Percentiles rank a stretch among this genome's conserved stretches.
These are phyloP conservation scores for Kernera saxatilis DNA, from an alignment of 345 rosid species.

Conservation along the genomic window DNA sequence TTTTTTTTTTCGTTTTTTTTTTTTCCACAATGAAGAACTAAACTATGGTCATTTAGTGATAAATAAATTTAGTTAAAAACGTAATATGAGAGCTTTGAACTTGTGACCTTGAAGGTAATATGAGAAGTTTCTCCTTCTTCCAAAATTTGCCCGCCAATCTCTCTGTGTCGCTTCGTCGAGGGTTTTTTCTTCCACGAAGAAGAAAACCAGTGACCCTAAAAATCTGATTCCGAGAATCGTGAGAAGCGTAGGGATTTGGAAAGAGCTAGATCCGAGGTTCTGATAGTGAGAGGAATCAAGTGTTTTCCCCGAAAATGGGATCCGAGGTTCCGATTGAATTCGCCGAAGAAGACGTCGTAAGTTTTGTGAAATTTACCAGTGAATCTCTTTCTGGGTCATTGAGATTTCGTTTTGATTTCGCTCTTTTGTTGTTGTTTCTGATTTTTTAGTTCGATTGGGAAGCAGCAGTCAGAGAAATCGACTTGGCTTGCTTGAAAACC, in stretches of 20 bases:
- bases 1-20: no score
- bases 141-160: slow-evolving; percentile 22
- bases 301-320: slow-evolving; percentile 27
- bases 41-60: no score
- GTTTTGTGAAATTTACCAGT: background rate
- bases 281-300: background rate
- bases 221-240: background rate
- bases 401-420: background rate
- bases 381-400: slow-evolving; percentile 5
- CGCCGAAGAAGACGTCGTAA: slow-evolving; percentile 52
- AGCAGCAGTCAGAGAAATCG: slow-evolving; percentile 84
- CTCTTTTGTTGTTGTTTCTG: background rate
- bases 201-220: background rate
- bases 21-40: no score
- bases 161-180: slow-evolving; percentile 2
- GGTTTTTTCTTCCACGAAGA: slow-evolving; percentile 9
- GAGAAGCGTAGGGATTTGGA: background rate
- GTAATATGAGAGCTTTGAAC: no score
- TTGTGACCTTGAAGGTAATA: no score
- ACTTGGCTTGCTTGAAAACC: slow-evolving; percentile 46
- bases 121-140: background rate
- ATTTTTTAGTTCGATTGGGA: slow-evolving; percentile 81
- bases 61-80: no score
- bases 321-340: slow-evolving; percentile 29
- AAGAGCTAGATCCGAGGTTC: background rate